These are phyloP conservation scores for Boehmeria nivea DNA, from an alignment of 306 rosid species.

Conservation along the genomic window DNA sequence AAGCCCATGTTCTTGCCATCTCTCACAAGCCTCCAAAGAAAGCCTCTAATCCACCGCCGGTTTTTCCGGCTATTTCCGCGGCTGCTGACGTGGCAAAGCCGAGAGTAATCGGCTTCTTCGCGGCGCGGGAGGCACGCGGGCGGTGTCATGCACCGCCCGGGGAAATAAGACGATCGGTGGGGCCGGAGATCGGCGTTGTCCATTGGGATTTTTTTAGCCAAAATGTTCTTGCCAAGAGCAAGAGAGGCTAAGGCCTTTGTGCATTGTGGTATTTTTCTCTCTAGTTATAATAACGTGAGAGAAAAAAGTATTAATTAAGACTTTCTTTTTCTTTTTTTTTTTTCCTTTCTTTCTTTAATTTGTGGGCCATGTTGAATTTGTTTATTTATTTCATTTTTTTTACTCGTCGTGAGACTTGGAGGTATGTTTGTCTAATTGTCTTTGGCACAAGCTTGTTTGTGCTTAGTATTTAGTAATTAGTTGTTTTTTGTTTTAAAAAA, in stretches of 20 bases:
- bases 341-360: no score
- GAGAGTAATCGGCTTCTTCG: slow-evolving; percentile 45
- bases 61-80: slow-evolving; percentile 15
- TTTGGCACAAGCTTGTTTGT: not conserved
- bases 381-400: no score
- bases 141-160: slow-evolving; percentile 36
- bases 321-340: no score
- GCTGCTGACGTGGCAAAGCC: slow-evolving; percentile 26
- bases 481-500: no score
- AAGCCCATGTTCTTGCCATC: slow-evolving; percentile 36
- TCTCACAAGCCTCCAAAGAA: slow-evolving; percentile 44
- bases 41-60: slow-evolving; percentile 43
- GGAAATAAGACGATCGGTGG: slow-evolving; percentile 21
- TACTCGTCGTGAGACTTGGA: no score
- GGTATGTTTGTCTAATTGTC: not conserved
- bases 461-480: no score
- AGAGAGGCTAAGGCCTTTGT: no score
- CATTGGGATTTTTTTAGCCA: slow-evolving; percentile 24
- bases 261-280: no score
- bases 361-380: slow-evolving; percentile 12
- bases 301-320: no score
- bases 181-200: slow-evolving; percentile 30
- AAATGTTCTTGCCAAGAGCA: no score
- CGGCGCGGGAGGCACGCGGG: slow-evolving; percentile 48
- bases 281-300: no score